These are phyloP conservation scores for Scutellaria barbata DNA, from an alignment of 257 asterid genomes.

Conservation along the genomic window DNA sequence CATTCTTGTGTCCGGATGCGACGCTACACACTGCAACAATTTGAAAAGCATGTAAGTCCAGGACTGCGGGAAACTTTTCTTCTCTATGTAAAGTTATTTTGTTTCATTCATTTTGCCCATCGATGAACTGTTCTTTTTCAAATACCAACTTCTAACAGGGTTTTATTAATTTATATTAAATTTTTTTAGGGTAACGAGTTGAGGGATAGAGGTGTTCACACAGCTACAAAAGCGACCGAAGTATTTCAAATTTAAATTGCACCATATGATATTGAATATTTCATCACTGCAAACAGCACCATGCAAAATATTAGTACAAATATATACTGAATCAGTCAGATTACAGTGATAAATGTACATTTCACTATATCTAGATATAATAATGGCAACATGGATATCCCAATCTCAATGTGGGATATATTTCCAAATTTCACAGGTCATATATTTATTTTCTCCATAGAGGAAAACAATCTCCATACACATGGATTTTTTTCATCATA, in stretches of 20 bases:
- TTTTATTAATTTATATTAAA: not conserved
- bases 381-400: not conserved
- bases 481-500: not conserved
- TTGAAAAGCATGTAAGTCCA: constrained; percentile 31
- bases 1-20: constrained; percentile 92
- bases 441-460: not conserved
- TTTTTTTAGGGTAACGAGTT: not conserved
- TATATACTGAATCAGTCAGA: not conserved
- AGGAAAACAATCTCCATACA: not conserved
- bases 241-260: not conserved
- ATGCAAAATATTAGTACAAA: not conserved
- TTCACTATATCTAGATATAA: not conserved
- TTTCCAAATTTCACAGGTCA: not conserved
- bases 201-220: not conserved
- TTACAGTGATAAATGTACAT: too few relatives aligned
- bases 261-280: not conserved
- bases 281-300: not conserved
- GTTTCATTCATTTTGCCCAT: not conserved
- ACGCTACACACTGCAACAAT: constrained; percentile 91
- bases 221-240: not conserved
- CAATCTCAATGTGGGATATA: not conserved
- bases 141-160: not conserved
- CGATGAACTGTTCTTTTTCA: not conserved
- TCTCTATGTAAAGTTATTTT: not conserved
- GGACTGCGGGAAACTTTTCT: not conserved